Evolutionary conservation across 179 eudicot species (phyloP).

Genomic region (Amaranthus tricolor): DNA sequence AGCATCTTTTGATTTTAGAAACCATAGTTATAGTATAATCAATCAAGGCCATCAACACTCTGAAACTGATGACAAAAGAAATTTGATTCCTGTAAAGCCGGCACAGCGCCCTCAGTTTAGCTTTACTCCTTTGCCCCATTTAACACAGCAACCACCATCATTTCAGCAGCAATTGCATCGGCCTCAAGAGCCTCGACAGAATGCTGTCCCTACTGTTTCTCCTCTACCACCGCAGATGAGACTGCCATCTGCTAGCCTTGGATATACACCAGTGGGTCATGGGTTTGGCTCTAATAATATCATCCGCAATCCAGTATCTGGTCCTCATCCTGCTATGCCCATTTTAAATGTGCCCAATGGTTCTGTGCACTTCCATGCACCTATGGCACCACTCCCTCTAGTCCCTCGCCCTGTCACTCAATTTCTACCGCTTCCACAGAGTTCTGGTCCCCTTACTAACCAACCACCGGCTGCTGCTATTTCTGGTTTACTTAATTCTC

Average conservation of each 20-base stretch:
- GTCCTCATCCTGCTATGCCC: conserved; percentile 41
- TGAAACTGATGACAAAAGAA: conserved; percentile 29
- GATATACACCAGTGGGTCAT: conserved; percentile 44
- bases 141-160: conserved; percentile 36
- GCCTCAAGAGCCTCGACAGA: conserved; percentile 40
- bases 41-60: conserved; percentile 48
- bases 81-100: conserved; percentile 26
- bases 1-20: conserved; percentile 36
- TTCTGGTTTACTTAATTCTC: conserved; percentile 64
- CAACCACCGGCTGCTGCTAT: conserved; percentile 44
- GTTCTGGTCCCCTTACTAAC: conserved; percentile 39
- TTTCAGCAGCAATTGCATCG: conserved; percentile 38
- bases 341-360: conserved; percentile 35
- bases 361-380: conserved; percentile 43
- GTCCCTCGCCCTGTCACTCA: conserved; percentile 50
- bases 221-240: conserved; percentile 27
- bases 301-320: conserved; percentile 32
- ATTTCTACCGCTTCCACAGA: conserved; percentile 40
- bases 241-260: conserved; percentile 40
- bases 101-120: conserved; percentile 42
- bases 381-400: conserved; percentile 41
- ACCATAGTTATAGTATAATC: conserved; percentile 28
- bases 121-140: conserved; percentile 34
- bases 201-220: conserved; percentile 31
- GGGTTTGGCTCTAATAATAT: conserved; percentile 29